Base-by-base conservation (phyloP, 169 alveolate genomes). In the Cryptosporidium felis region DNA sequence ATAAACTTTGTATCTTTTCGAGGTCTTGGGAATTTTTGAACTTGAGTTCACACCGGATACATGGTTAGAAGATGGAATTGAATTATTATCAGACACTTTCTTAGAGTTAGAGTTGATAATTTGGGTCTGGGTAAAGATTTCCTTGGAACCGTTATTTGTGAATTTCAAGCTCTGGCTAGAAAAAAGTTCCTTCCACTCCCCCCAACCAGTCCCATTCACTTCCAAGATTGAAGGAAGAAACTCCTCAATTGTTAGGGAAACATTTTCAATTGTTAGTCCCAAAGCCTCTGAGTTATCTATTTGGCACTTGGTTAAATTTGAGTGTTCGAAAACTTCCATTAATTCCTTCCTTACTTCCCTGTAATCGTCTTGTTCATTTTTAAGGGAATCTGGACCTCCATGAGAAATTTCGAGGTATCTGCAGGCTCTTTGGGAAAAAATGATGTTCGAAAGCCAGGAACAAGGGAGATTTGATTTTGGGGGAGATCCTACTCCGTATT, bases 371-470 rank as follows among this genome's bases (percentile, higher is more conserved):
- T 26, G 26, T 5, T 34, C 34, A 10, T 28, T 30, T 32, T 5
- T 26, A 21, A 10, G 14, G 3, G 51, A 32, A n/a, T 46, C 60
- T 5, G 23, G 30, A 10, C 38, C 28, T 32, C 34, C 34, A 40
- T 53, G 67, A 9, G 74, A 32, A 2, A 53, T 2, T 4, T 74
- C 66, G 8, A 74, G 61, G 28, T 74, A 74, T 1, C 56, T 32
- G 26, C 85, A 74, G 34, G 66, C 66, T 40, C 23, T 74, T 40
- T 74, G n/a, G 6, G 85, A 56, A 28, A 51, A 53, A 5, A 74
- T 34, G 28, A 74, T 74, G 8, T 74, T 74, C 9, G 85, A 74
- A 30, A 74, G 66, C 85, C 85, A 74, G 5, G 85, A 74, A 38
- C 85, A 74, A 38, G 85, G 85, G 14, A 74, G 53, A 2, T 60